Base-by-base conservation (phyloP, 164 flowering plant species). In the Taxillus chinensis region DNA sequence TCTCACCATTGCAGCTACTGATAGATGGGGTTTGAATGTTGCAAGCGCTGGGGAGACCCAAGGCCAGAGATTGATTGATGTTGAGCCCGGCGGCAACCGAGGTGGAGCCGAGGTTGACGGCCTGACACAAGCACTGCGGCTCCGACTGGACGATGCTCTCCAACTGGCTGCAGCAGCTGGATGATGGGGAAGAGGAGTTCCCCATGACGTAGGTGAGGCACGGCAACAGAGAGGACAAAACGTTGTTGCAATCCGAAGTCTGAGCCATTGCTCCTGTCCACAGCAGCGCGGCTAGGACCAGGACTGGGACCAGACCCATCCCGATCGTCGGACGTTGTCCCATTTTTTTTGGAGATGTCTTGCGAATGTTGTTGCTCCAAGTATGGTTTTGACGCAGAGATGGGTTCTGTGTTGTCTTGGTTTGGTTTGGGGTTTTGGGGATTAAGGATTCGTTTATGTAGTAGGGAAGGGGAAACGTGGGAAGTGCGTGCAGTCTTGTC, bases 11-110 rank as follows among this genome's bases (percentile, higher is more conserved):
- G 51, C 51, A 48, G 13, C 51, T 48, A 14, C 51, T 48, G 13
- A 48, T 8, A 48, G 9, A 4, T 48, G 51, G 51, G 2, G 51
- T 48, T 48, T 48, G 51, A 4, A 48, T 11, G 13, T 11, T 8
- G 13, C 51, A 48, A 11, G 51, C 51, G 0, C 51, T 11, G 3
- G 51, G 51, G 51, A 48, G 51, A 3, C 51, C 51, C 51, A 48
- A 3, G 12, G 51, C 51, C 10, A 48, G 51, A 48, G 51, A 2
- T 11, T 7, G 13, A 77, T 88, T 88, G 65, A 88, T 69, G 64
- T 55, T 74, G 69, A 91, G 60, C 15, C 88, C 90, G 7, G 51
- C 51, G 1, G 51, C 9, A 11, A 80, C 17, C 0, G 84, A 65
- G 0, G 86, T 62, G 14, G 82, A 74, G 14, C 69, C 71, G 5